Percentiles rank a stretch among this genome's conserved stretches.
These are phyloP conservation scores for Candida sanyaensis DNA, from an alignment of 1,139 yeast genomes.

Conservation along the genomic window DNA sequence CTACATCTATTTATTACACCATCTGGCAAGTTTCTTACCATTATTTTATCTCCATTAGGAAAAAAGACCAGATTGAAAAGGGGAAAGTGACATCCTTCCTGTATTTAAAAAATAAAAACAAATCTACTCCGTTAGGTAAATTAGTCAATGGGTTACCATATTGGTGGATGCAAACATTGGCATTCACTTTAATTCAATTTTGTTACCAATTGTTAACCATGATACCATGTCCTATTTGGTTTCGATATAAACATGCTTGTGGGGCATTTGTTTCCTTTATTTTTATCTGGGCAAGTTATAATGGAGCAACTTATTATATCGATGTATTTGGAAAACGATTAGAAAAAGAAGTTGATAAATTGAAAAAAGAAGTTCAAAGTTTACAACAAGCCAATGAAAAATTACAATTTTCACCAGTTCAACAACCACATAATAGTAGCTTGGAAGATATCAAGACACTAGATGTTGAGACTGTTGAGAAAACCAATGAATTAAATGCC, in stretches of 20 bases:
- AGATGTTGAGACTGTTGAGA: constrained; percentile 2
- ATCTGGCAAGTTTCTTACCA: constrained; percentile 93
- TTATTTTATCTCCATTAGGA: constrained; percentile 82
- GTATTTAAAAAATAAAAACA: constrained; percentile 71
- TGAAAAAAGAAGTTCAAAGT: constrained; percentile 67
- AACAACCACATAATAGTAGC: constrained; percentile 15
- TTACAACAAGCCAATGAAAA: constrained; percentile 58
- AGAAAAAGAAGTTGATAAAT: constrained; percentile 75
- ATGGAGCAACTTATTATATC: constrained; percentile 93
- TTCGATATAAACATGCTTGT: constrained; percentile 66
- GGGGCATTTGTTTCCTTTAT: constrained; percentile 68
- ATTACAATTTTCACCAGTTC: constrained; percentile 19
- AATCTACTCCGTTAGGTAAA: constrained; percentile 65
- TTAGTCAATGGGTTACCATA: constrained; percentile 84
- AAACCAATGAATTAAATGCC: background rate
- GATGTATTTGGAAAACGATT: constrained; percentile 88
- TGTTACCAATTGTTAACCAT: constrained; percentile 86
- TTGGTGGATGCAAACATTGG: constrained; percentile 77
- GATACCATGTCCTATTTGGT: constrained; percentile 89
- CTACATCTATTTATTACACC: constrained; percentile 83
- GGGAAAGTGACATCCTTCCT: constrained; percentile 91
- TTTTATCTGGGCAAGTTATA: constrained; percentile 78
- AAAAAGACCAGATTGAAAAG: constrained; percentile 76
- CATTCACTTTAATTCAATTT: constrained; percentile 85
- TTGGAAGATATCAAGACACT: constrained; percentile 10